Conservation (phyloP, 352 stramenopile species). For the Pythium aristosporum region DNA sequence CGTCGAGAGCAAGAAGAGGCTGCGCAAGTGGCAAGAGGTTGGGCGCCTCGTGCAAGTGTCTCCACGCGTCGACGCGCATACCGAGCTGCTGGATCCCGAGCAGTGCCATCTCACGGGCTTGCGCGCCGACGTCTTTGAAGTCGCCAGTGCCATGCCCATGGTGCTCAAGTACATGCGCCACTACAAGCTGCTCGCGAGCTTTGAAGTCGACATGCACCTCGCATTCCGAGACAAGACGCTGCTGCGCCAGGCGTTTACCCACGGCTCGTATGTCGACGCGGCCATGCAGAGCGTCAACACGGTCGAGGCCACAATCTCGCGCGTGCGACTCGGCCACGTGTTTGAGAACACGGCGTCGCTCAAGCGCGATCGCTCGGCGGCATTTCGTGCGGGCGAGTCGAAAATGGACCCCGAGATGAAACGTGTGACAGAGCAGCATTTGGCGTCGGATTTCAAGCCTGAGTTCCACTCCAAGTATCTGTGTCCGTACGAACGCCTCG, state of each 20-base stretch:
- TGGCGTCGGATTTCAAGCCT: constrained; percentile 69
- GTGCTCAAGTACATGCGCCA: constrained; percentile 82
- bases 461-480: constrained; percentile 75
- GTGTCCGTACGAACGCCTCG: constrained; percentile 80
- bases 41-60: constrained; percentile 67
- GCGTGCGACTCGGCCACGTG: constrained; percentile 70
- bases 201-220: constrained; percentile 61
- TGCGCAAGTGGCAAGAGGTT: constrained; percentile 41
- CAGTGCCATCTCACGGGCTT: constrained; percentile 77
- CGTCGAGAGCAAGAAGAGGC: constrained; percentile 63
- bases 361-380: constrained; percentile 55
- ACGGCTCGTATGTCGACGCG: constrained; percentile 80
- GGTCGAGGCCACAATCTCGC: constrained; percentile 64
- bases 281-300: constrained; percentile 87
- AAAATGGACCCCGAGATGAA: constrained; percentile 48
- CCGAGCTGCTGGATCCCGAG: constrained; percentile 37
- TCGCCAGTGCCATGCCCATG: constrained; percentile 85
- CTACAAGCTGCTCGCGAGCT: constrained; percentile 62
- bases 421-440: constrained; percentile 53
- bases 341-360: constrained; percentile 63
- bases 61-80: constrained; percentile 48
- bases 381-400: constrained; percentile 27
- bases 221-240: constrained; percentile 74
- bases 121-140: constrained; percentile 76
- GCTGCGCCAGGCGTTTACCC: constrained; percentile 81